A percentile compares a stretch with the other conserved stretches of the same genome.
phyloP scores from a whole-genome alignment of 164 flowering plant genomes.

The Vitis rupestris region DNA sequence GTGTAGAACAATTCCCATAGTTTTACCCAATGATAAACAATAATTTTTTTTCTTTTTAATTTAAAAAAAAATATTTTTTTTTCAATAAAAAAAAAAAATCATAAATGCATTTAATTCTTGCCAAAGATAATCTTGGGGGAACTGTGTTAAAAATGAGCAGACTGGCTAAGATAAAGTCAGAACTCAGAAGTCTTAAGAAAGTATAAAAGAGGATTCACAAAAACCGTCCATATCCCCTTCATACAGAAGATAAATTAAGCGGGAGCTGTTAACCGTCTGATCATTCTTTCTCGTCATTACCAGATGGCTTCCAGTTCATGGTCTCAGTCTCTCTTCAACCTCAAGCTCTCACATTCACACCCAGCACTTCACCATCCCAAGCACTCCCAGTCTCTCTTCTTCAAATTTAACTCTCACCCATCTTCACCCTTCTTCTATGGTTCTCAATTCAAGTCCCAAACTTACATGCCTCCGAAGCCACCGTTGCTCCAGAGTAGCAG shows the following conservation, averaged over 20 bases:
- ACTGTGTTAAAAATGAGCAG: no score
- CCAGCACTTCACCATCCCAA: conserved; percentile 9
- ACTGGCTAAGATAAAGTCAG: no score
- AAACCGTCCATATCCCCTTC: no score
- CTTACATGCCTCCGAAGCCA: background rate
- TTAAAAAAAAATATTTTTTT: no score
- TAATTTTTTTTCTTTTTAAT: no score
- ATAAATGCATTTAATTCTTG: no score
- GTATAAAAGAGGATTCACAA: background rate
- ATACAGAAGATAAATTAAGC: background rate
- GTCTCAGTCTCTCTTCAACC: conserved; percentile 18
- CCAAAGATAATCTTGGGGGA: no score
- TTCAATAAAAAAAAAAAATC: no score
- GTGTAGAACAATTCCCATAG: no score
- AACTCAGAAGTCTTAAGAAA: background rate
- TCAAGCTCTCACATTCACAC: conserved; percentile 9
- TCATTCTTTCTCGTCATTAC: background rate
- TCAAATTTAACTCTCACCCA: conserved; percentile 1
- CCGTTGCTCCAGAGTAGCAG: conserved; percentile 1
- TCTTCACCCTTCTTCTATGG: background rate
- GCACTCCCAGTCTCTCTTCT: conserved; percentile 10
- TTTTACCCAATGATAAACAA: no score
- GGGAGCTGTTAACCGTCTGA: conserved; percentile 4
- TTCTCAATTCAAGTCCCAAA: background rate
- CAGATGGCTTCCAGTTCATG: conserved; percentile 30